Evolutionary conservation across 2,329 filamentous ascomycete genomes (phyloP), one percentile per base, ranked within the genome.

Genomic region (Pseudogymnoascus sp.): DNA sequence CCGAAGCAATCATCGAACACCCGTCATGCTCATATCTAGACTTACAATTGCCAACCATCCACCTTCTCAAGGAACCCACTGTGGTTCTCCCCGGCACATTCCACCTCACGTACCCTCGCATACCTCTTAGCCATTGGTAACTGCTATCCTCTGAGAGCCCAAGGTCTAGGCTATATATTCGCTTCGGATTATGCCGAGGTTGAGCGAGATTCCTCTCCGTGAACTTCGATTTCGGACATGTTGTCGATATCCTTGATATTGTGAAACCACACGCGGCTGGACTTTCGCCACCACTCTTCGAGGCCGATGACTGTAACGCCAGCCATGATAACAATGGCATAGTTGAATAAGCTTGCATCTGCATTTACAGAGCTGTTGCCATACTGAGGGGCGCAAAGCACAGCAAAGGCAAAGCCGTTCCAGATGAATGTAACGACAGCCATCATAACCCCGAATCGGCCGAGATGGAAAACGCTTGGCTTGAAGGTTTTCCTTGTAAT

Each of bases 211-310:
- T 53, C 23, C 9, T 53, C 47, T 53, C n/a, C 9, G 15, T 53
- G 23, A 31, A 8, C 47, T 13, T 53, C 47, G 5, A 53, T 26
- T 17, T 53, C 47, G 4, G 59, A 61, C 2, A 15, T 59, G 17
- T 23, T 44, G 19, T 47, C 60, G 35, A 62, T 31, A 76, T 73
- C 6, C 69, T 64, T 62, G 40, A 64, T 36, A 59, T 64, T 62
- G 21, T 62, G 17, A 33, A 64, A 64, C 62, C 62, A 64, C 8
- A 38, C 62, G 19, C 35, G 36, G 28, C 21, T 60, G 17, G 62
- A 64, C 33, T 64, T 64, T 26, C 62, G 59, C 62, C 62, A 64
- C 62, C 62, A 64, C 59, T 64, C 60, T 42, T 62, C 62, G 11
- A 63, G 23, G 11, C 59, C 62, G 33, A 64, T 63, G 35, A 64